A percentile compares a stretch with the other conserved stretches of the same genome.
These are phyloP conservation scores for Fusarium liriodendri DNA, from an alignment of 2,329 filamentous ascomycete species.

Conservation along the genomic window DNA sequence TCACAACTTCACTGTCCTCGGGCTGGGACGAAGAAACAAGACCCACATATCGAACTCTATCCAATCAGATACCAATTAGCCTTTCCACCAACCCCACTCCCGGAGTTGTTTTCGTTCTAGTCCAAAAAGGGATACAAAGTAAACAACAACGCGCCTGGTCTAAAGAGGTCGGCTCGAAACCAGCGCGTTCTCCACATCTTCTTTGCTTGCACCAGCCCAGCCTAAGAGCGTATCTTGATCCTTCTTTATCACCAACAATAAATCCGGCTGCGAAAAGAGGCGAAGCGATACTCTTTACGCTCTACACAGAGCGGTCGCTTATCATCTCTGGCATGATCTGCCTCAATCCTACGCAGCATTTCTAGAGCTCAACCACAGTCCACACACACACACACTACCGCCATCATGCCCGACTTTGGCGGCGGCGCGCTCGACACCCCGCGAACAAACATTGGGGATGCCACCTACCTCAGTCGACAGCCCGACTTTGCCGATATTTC, in stretches of 20 bases:
- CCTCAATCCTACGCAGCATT: conserved; percentile 23
- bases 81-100: not conserved
- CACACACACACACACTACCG: conserved; percentile 9
- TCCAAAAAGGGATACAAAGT: conserved; percentile 52
- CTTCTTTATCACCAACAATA: conserved; percentile 35
- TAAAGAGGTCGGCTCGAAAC: conserved; percentile 21
- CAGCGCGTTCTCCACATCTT: not conserved
- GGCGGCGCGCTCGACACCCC: conserved; percentile 82
- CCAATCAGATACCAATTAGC: not conserved
- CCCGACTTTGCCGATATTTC: conserved; percentile 82
- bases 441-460: conserved; percentile 85
- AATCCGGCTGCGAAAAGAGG: conserved; percentile 4
- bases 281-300: conserved; percentile 9
- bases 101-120: conserved; percentile 45
- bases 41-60: not conserved
- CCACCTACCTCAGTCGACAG: conserved; percentile 78
- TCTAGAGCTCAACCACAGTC: conserved; percentile 31
- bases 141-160: conserved; percentile 55
- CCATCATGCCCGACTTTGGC: conserved; percentile 71
- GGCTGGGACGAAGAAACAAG: not conserved
- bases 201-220: conserved; percentile 10
- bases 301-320: not conserved
- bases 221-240: conserved; percentile 9
- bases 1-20: not conserved
- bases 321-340: conserved; percentile 35